Evolutionary conservation across 225 moss, liverwort and hornwort genomes (phyloP), one percentile per base, ranked within the genome.

Genomic region (Lunularia cruciata): DNA sequence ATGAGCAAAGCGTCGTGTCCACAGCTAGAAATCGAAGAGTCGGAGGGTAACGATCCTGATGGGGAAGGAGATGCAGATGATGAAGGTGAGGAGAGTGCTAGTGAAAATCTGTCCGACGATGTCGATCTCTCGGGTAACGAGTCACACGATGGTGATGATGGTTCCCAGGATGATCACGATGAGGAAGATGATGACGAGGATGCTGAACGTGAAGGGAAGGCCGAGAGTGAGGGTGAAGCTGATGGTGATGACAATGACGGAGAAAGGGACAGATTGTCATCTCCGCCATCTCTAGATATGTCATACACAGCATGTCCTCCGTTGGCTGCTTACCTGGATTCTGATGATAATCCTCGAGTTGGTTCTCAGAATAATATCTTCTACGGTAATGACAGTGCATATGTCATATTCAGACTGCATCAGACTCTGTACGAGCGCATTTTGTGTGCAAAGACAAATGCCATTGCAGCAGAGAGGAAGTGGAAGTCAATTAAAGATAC

Each of bases 341-440:
- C 53, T 48, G 74, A 66, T 38, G 76, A 86, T 23, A 79, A 48
- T 56, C 77, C 84, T 3, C 53, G 60, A 65, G 48, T 22, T 3
- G 76, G 53, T 25, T 78, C 78, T 60, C 75, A 71, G 56, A 85
- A 73, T 39, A 85, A 79, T 63, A 65, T 88, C 26, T 92, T 95
- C 67, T 95, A 95, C 48, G 95, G 95, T 35, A 92, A 90, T 71
- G 95, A 92, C 59, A 67, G 81, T 53, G 87, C 88, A 35, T 95
- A 84, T 76, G 81, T 95, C 59, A 86, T 95, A 37, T 86, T 88
- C 77, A 95, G 94, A 81, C 86, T 77, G 32, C 84, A 84, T 55
- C 80, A 92, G 76, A 88, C 80, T 59, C 81, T 96, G 0, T 96
- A 96, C 43, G 92, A 92, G 76, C 95, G 95, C 52, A 88, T 96